Evolutionary conservation across 2,329 filamentous ascomycete species (phyloP).

Genomic region (Neobulgaria alba): DNA sequence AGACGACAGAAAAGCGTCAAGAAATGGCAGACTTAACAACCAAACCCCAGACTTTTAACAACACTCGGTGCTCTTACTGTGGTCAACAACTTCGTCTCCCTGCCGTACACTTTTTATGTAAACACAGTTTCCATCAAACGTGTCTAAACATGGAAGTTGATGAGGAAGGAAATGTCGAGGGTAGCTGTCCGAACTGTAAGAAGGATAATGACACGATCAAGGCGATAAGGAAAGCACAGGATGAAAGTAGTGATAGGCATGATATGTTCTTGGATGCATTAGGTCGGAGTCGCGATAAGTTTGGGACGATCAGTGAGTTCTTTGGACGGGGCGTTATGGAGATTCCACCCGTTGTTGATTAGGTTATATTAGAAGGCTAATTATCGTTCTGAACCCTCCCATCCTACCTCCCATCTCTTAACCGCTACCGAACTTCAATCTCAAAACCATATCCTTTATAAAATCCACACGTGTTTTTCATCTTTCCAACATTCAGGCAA

Average conservation of each 20-base stretch:
- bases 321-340: constrained; percentile 91
- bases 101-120: constrained; percentile 91
- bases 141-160: constrained; percentile 56
- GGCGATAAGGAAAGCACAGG: constrained; percentile 77
- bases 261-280: constrained; percentile 82
- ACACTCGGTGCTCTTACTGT: constrained; percentile 80
- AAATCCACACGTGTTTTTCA: too few species aligned
- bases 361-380: constrained; percentile 1
- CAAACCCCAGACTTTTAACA: constrained; percentile 84
- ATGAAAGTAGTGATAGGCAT: constrained; percentile 78
- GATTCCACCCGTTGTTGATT: constrained; percentile 22
- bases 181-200: constrained; percentile 82
- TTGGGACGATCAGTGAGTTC: constrained; percentile 88
- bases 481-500: too few species aligned
- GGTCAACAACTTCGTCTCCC: constrained; percentile 68
- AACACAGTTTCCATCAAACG: constrained; percentile 90
- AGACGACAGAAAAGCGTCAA: constrained; percentile 69
- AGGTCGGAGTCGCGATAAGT: constrained; percentile 68
- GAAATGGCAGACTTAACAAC: constrained; percentile 70
- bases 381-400: too few species aligned
- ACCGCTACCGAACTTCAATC: too few species aligned
- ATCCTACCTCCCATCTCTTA: too few species aligned
- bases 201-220: constrained; percentile 79
- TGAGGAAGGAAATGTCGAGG: constrained; percentile 46
- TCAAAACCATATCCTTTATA: too few species aligned